A percentile compares a stretch with the other conserved stretches of the same genome.
Conservation (phyloP, 23 red algal genomes). For the Gracilaria caudata region DNA sequence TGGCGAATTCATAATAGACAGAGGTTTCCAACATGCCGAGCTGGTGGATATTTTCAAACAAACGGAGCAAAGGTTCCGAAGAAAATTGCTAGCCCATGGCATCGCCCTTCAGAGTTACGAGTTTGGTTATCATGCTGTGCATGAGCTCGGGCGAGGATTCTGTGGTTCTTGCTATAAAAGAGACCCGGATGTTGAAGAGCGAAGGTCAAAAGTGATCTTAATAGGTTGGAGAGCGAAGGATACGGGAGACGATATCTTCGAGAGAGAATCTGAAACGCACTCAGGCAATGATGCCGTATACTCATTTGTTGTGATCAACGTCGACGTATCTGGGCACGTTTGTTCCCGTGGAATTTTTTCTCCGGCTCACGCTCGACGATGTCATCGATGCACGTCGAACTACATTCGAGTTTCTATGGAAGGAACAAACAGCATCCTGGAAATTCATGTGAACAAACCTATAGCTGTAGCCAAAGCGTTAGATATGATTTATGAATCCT, state of each 20-base stretch:
- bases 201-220: slow-evolving; percentile 8
- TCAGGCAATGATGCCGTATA: slow-evolving; percentile 9
- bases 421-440: slow-evolving; percentile 24
- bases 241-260: slow-evolving; percentile 22
- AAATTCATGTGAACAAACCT: slow-evolving; percentile 41
- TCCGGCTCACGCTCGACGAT: not conserved
- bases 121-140: slow-evolving; percentile 27
- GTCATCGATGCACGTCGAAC: slow-evolving; percentile 32
- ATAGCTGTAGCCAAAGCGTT: slow-evolving; percentile 25
- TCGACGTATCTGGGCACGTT: slow-evolving; percentile 18
- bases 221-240: slow-evolving; percentile 49
- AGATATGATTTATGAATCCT: slow-evolving; percentile 27
- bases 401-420: slow-evolving; percentile 44
- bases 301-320: slow-evolving; percentile 36
- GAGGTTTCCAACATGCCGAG: slow-evolving; percentile 11
- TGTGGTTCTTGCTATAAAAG: slow-evolving; percentile 33
- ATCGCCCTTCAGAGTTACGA: slow-evolving; percentile 53
- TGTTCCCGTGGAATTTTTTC: slow-evolving; percentile 49
- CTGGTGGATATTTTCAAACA: slow-evolving; percentile 22
- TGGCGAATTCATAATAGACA: slow-evolving; percentile 46
- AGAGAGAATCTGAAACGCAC: slow-evolving; percentile 10
- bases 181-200: slow-evolving; percentile 19
- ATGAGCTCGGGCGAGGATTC: slow-evolving; percentile 30
- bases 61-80: slow-evolving; percentile 16
- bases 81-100: slow-evolving; percentile 21